Base-by-base conservation (phyloP, 2,329 filamentous ascomycete species). In the Phialophora tarda region DNA sequence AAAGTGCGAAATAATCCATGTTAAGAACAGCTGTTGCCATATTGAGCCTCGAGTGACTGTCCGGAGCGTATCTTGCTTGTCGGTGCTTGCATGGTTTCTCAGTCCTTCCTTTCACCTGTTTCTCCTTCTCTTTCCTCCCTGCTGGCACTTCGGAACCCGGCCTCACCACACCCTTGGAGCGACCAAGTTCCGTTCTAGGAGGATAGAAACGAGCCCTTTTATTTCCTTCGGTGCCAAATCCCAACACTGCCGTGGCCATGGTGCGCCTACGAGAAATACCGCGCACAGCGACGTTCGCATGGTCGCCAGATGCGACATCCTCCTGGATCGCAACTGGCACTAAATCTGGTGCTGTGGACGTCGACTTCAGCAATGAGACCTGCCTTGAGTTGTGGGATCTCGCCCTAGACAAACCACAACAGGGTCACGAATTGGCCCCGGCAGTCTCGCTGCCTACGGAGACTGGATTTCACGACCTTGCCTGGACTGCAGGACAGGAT, bases 311-410 rank as follows among this genome's bases (percentile, higher is more conserved):
- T 73, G 82, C 91, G 59, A 86, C 87, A 47, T 88, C 89, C 73
- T 93, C 94, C 74, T 84, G 96, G 73, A 84, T 99, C 71, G 94
- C 92, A 67, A 99, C 95, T 30, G 95, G 95, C 74, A 99, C 95
- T 55, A 89, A 93, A 73, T 93, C 95, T 68, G 95, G 95, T 70
- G 95, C 95, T 74, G 93, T 99, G 50, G 93, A 96, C 80, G 93
- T 92, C 74, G 93, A 98, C 79, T 99, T 99, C 81, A 98, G 95
- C 30, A 95, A 95, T 79, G 93, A 98, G 78, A 97, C 93, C 71
- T 94, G 94, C 82, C 83, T 99, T 65, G 95, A 99, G 83, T 85
- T 99, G 68, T 99, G 95, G 95, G 92, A 98, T 80, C 84, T 99
- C 72, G 89, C 88, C 76, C 84, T 98, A 72, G 92, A 96, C 78